Conservation (phyloP, 495 filamentous ascomycete species). For the Alectoria sarmentosa region DNA sequence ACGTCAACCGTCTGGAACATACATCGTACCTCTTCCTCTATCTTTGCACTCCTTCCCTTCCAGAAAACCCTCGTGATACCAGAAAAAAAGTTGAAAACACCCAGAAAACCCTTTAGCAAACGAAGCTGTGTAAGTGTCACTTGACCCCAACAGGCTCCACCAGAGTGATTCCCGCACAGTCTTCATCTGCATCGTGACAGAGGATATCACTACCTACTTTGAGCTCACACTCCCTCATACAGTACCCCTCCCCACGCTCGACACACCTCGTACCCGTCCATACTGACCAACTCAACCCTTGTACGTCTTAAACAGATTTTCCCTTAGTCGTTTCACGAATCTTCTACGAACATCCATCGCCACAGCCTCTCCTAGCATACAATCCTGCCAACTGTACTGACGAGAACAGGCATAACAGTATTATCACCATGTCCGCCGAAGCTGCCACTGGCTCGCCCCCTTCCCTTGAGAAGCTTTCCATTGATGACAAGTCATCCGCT, state of each 20-base stretch:
- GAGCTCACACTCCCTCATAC: not conserved
- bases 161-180: not conserved
- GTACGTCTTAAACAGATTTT: constrained; percentile 1
- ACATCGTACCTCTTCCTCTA: constrained; percentile 12
- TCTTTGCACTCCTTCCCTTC: constrained; percentile 24
- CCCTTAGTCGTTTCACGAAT: not conserved
- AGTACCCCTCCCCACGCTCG: constrained; percentile 1
- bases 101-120: constrained; percentile 28
- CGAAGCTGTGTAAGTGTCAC: constrained; percentile 25
- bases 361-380: not conserved
- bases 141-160: not conserved
- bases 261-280: not conserved
- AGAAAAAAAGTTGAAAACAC: constrained; percentile 50
- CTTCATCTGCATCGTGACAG: not conserved
- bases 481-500: constrained; percentile 50
- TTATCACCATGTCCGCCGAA: constrained; percentile 56
- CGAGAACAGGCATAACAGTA: not conserved
- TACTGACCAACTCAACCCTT: constrained; percentile 1
- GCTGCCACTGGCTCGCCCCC: constrained; percentile 42
- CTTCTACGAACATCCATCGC: not conserved
- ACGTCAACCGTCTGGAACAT: constrained; percentile 11
- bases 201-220: not conserved
- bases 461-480: constrained; percentile 65
- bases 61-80: constrained; percentile 31
- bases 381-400: not conserved